Evolutionary conservation across 164 flowering plant species (phyloP), one percentile per base, ranked within the genome.

Genomic region (Aristolochia contorta): DNA sequence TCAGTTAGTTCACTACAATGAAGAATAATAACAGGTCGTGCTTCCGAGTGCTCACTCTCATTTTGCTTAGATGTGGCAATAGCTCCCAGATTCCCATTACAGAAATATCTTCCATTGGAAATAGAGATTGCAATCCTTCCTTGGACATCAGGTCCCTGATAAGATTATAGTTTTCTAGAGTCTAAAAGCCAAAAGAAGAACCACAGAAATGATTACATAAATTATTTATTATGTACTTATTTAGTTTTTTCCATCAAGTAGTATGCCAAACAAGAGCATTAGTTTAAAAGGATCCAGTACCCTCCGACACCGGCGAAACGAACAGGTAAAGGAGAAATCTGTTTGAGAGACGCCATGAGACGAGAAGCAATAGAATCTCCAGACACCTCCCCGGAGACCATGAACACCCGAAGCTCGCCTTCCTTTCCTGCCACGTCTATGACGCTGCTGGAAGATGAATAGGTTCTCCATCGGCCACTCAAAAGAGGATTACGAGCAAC

Each of bases 61-160:
- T 65, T 46, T 69, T 93, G 54, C 70, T 64, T 23, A 90, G 71
- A 78, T 90, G 96, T 2, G 97, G 96, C 75, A 93, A 58, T 67
- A 93, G 64, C 75, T 93, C 98, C 97, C 88, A 90, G 51, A 87
- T 72, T 56, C 98, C 98, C 97, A 90, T 93, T 22, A 93, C 86
- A n/a, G 97, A 65, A 71, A 93, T 80, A 68, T 90, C 91, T 67
- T 93, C 97, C 83, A 93, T 80, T 7, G 91, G 92, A 54, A 83
- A 93, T 49, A 86, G 54, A 61, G 94, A 82, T 37, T 77, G 67
- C 67, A 93, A 65, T 13, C 97, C 97, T 71, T 86, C 85, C 47
- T 68, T 73, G 58, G 77, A 64, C 98, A 93, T 92, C 88, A 75
- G 68, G 53, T 76, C 75, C 70, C 98, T 92, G 79, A 64, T 60